Percentiles rank a stretch among this genome's conserved stretches.
Evolutionary conservation across 768 basidiomycete species (phyloP).

Genomic region (Phaffia australis): DNA sequence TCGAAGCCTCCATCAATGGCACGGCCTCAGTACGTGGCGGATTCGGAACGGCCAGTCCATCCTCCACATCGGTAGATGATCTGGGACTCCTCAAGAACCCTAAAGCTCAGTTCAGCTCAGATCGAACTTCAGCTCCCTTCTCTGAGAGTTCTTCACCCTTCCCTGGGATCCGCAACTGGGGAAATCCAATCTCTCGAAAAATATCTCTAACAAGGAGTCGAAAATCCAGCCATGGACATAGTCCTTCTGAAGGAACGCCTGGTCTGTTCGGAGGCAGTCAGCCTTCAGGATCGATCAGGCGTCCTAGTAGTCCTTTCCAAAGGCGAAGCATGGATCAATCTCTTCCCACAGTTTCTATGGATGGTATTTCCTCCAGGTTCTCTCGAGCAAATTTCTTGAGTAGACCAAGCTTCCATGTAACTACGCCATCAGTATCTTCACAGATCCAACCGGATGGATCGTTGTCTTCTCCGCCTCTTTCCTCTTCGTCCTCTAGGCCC

Average conservation of each 20-base stretch:
- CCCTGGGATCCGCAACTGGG: conserved; percentile 18
- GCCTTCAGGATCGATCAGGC: too few relatives aligned
- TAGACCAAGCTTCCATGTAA: conserved; percentile 8
- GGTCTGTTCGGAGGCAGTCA: too few relatives aligned
- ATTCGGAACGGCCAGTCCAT: neutral
- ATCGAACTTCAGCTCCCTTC: neutral
- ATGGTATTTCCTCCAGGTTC: neutral
- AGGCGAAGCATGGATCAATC: neutral
- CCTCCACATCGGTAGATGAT: conserved; percentile 18
- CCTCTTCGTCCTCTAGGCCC: neutral
- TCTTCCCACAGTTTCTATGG: neutral
- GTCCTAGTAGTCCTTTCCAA: too few relatives aligned
- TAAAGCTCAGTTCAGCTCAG: neutral
- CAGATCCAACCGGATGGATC: too few relatives aligned
- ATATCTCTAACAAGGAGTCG: neutral
- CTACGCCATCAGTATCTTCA: conserved; percentile 2
- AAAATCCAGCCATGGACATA: conserved; percentile 1
- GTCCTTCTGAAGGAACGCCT: conserved; percentile 14
- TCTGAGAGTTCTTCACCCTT: neutral
- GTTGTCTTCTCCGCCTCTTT: neutral
- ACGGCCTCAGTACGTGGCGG: conserved; percentile 21
- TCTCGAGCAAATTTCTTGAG: neutral
- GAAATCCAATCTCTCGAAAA: conserved; percentile 22
- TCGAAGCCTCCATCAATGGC: conserved; percentile 21
- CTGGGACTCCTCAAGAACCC: conserved; percentile 17